phyloP scores from a whole-genome alignment of 306 rosid genomes.

The Cucurbita ficifolia region DNA sequence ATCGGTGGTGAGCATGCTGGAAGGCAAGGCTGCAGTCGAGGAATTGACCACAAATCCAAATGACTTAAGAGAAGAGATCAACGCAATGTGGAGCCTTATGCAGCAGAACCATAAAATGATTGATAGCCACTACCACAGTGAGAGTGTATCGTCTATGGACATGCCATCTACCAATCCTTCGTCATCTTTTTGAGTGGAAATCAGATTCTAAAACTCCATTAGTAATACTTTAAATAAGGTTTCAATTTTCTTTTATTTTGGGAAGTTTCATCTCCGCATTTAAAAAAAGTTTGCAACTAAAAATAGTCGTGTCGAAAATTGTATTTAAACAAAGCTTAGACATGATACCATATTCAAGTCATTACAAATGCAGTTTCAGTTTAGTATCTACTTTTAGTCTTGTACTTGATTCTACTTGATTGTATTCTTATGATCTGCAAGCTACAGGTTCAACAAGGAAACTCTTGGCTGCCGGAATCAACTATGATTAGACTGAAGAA shows the following conservation, averaged over 20 bases:
- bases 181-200: too few species aligned
- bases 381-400: not conserved
- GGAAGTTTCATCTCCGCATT: too few species aligned
- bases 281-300: too few species aligned
- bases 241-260: too few species aligned
- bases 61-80: not conserved
- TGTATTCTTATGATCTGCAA: not conserved
- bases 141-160: not conserved
- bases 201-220: too few species aligned
- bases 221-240: too few species aligned
- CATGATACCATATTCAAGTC: too few species aligned
- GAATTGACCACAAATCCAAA: not conserved
- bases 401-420: not conserved
- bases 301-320: too few species aligned
- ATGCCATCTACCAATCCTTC: constrained; percentile 5
- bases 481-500: too few species aligned
- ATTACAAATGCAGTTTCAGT: too few species aligned
- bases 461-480: not conserved
- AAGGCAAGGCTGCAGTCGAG: constrained; percentile 8
- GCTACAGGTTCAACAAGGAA: not conserved
- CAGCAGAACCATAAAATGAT: not conserved
- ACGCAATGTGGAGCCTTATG: not conserved
- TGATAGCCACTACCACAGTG: not conserved
- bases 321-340: too few species aligned
- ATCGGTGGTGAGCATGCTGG: constrained; percentile 16